Evolutionary conservation across 768 basidiomycete species (phyloP).

Genomic region (Podaxis carcinomalis): DNA sequence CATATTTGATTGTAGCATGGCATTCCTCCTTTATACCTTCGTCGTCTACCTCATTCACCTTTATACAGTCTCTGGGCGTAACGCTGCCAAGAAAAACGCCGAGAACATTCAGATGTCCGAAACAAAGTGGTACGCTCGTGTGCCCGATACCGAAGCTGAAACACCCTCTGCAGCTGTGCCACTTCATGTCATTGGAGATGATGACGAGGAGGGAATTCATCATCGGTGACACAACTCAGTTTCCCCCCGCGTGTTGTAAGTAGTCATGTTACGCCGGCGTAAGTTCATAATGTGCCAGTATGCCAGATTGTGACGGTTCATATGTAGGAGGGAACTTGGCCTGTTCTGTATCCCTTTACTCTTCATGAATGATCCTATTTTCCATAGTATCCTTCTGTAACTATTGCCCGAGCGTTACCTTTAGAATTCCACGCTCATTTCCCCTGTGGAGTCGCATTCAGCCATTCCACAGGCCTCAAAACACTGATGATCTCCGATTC

Average conservation of each 20-base stretch:
- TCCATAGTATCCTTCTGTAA: neutral
- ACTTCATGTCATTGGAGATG: slow-evolving; percentile 49
- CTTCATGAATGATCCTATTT: neutral
- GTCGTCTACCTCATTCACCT: slow-evolving; percentile 68
- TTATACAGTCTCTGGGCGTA: slow-evolving; percentile 59
- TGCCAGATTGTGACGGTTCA: neutral
- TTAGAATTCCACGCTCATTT: too few relatives aligned
- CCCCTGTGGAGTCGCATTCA: too few relatives aligned
- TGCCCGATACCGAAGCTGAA: slow-evolving; percentile 31
- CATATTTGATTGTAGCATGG: slow-evolving; percentile 38
- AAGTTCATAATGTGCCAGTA: neutral
- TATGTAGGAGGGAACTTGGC: neutral
- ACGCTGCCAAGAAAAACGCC: slow-evolving; percentile 29
- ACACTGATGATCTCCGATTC: neutral
- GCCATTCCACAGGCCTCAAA: neutral
- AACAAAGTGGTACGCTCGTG: slow-evolving; percentile 64
- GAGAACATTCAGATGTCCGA: slow-evolving; percentile 19
- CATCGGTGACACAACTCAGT: neutral
- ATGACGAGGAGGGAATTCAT: slow-evolving; percentile 34
- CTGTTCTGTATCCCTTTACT: neutral
- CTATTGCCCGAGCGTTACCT: neutral
- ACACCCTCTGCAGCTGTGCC: slow-evolving; percentile 14
- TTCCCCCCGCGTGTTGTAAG: neutral
- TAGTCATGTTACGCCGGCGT: neutral
- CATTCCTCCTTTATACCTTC: slow-evolving; percentile 76